phyloP scores from a whole-genome alignment of 106 monocot species.

The Dendrobium officinale region DNA sequence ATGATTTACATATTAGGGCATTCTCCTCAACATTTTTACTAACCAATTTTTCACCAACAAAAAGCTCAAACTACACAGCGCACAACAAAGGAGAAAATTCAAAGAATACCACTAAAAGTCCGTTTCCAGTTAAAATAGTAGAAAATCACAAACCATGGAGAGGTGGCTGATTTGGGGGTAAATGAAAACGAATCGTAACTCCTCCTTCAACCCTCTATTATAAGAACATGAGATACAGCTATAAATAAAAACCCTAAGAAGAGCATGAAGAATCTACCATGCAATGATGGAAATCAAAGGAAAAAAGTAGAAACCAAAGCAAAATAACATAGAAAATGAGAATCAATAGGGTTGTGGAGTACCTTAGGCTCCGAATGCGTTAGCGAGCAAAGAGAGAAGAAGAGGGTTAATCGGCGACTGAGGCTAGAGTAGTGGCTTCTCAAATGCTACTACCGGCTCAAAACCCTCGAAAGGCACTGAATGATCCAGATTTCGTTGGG shows the following conservation, averaged over 20 bases:
- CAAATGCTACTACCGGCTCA: not conserved
- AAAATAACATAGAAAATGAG: not conserved
- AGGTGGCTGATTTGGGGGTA: not conserved
- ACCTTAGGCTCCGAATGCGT: not conserved
- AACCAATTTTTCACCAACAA: not conserved
- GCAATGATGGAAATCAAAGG: not conserved
- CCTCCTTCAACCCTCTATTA: not conserved
- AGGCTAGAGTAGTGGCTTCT: not conserved
- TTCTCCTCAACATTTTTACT: not conserved
- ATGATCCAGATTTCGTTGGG: not conserved
- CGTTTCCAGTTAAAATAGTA: not conserved
- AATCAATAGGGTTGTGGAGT: no score
- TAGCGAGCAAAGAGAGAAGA: not conserved
- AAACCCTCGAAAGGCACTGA: not conserved
- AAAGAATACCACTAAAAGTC: not conserved
- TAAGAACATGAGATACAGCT: not conserved
- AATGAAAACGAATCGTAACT: not conserved
- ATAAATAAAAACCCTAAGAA: not conserved
- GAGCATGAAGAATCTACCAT: not conserved
- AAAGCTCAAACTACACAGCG: not conserved
- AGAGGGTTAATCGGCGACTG: not conserved
- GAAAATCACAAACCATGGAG: not conserved
- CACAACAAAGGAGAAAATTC: not conserved
- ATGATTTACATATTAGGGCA: not conserved
- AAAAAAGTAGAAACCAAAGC: not conserved